Base-by-base conservation (phyloP, 306 rosid genomes). In the Aeschynomene evenia region DNA sequence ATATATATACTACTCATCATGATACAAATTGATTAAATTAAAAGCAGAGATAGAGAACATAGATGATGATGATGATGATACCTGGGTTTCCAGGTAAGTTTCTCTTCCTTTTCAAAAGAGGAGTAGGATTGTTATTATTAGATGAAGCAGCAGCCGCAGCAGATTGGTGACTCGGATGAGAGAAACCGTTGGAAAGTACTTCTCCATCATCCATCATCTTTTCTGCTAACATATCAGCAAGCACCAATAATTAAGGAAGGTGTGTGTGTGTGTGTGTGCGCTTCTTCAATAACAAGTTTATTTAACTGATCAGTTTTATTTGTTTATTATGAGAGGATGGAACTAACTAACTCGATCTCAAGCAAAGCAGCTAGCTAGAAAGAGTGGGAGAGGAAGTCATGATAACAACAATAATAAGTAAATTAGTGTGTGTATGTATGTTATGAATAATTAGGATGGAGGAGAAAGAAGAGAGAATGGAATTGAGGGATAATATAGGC, bases 71-170 rank as follows among this genome's bases (percentile, higher is more conserved):
- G n/a, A n/a, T n/a, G n/a, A n/a, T n/a, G n/a, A n/a, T 87, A 75
- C 93, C 93, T 73, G 93, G 93, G 37, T 66, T 85, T 77, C 93
- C 93, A 1, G 93, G 89, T 56, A 80, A 89, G 77, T 76, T 87
- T 80, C 93, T 78, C 81, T 87, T 87, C 85, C 84, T 87, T 84
- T 87, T 87, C 16, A 28, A 49, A 16, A 72, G 46, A 59, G 87
- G 83, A 56, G n/a, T n/a, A n/a, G 78, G 76, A 53, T 55, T 63
- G 40, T 20, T 59, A 53, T 55, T 63, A 39, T 20, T 59, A 18
- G 89, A 76, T 75, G 71, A 76, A 19, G 40, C 37, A 20, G 68
- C 54, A 18, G 89, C 73, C 73, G 71, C 76, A 19, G 40, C 37
- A 20, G 68, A 46, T 40, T 84, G 79, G 79, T 71, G n/a, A n/a